Conservation (phyloP, 2,329 filamentous ascomycete species). For the Eurotiales sp. region DNA sequence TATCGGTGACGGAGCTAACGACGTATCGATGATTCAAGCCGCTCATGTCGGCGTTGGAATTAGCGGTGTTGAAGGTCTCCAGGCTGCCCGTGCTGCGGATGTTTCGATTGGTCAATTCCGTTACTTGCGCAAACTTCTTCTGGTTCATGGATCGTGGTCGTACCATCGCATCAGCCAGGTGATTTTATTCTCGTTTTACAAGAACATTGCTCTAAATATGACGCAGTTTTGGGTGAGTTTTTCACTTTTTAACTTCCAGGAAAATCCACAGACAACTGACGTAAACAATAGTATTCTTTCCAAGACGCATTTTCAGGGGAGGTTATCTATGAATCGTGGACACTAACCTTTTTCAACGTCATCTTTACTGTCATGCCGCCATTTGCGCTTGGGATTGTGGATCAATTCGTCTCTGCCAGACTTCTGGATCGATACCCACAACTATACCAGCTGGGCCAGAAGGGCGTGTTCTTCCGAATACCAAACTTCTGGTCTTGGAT, state of each 20-base stretch:
- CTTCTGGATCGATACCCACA: conserved; percentile 94
- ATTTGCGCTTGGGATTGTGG: conserved; percentile 90
- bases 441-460: conserved; percentile 88
- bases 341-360: conserved; percentile 98
- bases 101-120: conserved; percentile 95
- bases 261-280: conserved; percentile 27
- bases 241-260: neutral
- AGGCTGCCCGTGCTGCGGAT: conserved; percentile 92
- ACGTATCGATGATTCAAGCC: conserved; percentile 99
- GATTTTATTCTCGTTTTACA: conserved; percentile 98
- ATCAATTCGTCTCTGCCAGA: conserved; percentile 94
- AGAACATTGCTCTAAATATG: conserved; percentile 98
- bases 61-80: conserved; percentile 92
- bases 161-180: conserved; percentile 97
- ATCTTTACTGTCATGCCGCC: conserved; percentile 94
- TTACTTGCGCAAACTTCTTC: conserved; percentile 84
- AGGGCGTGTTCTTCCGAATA: conserved; percentile 88
- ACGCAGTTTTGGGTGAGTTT: conserved; percentile 92
- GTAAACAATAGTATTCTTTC: conserved; percentile 71
- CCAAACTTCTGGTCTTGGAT: conserved; percentile 94
- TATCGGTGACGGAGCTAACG: conserved; percentile 96
- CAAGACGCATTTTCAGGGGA: conserved; percentile 97
- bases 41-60: conserved; percentile 98
- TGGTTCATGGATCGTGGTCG: conserved; percentile 96
- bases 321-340: conserved; percentile 99